Evolutionary conservation across 139 green algal species (phyloP).

Genomic region (Astrephomene gubernaculifera): DNA sequence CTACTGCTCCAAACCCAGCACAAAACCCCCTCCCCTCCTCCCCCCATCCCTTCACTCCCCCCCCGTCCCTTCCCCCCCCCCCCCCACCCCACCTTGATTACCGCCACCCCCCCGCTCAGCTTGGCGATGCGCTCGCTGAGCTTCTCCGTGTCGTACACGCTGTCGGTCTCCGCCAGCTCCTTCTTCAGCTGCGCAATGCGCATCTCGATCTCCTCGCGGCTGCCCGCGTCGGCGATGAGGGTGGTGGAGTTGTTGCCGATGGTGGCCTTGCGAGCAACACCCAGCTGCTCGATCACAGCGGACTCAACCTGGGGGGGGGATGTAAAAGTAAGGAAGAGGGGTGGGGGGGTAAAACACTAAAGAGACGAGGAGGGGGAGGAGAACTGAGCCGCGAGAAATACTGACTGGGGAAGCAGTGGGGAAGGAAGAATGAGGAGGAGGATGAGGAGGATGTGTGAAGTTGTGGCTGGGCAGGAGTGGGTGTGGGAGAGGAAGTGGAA

Average conservation of each 20-base stretch:
- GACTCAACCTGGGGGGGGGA: constrained; percentile 67
- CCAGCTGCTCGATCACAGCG: constrained; percentile 91
- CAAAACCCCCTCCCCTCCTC: too few species aligned
- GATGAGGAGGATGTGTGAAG: too few species aligned
- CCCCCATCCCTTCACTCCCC: too few species aligned
- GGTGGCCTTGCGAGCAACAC: constrained; percentile 92
- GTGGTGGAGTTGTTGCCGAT: constrained; percentile 84
- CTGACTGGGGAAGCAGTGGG: too few species aligned
- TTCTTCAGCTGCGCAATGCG: constrained; percentile 94
- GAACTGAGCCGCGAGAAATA: too few species aligned
- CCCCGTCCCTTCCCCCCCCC: too few species aligned
- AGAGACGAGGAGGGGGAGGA: too few species aligned
- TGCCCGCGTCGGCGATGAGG: constrained; percentile 94
- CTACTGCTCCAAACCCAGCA: too few species aligned
- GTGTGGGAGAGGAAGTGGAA: background rate
- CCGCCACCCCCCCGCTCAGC: constrained; percentile 95
- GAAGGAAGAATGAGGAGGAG: too few species aligned
- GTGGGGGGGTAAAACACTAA: too few species aligned
- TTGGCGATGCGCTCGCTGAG: constrained; percentile 98
- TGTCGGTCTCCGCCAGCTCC: constrained; percentile 96
- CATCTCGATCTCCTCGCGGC: constrained; percentile 97
- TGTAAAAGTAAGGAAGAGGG: too few species aligned
- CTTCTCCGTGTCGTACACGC: constrained; percentile 99
- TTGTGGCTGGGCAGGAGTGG: too few species aligned
- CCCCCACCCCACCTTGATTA: constrained; percentile 98